Evolutionary conservation across 257 asterid species (phyloP).

Genomic region (Jacaranda mimosifolia): DNA sequence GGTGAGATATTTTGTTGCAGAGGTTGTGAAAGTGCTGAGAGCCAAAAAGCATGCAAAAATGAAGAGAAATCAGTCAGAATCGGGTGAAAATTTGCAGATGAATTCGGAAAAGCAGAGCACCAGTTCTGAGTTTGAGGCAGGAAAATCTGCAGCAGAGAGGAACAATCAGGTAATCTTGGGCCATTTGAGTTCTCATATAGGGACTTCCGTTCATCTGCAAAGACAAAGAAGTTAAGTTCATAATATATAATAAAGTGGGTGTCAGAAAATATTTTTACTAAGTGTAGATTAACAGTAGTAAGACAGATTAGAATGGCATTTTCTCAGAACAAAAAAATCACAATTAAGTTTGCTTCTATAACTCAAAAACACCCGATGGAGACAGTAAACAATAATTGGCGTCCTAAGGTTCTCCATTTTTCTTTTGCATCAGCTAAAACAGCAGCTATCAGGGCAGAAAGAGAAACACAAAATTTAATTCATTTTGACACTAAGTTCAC

Average conservation of each 20-base stretch:
- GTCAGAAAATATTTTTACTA: background rate
- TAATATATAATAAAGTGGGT: background rate
- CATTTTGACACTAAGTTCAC: background rate
- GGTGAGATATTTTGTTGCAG: constrained; percentile 48
- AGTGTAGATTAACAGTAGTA: background rate
- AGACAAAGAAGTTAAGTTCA: constrained; percentile 21
- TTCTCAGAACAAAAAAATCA: background rate
- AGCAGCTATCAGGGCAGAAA: too few species aligned
- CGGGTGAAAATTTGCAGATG: constrained; percentile 45
- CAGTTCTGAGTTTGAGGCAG: constrained; percentile 36
- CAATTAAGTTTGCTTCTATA: background rate
- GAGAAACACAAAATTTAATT: too few species aligned
- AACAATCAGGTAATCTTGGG: constrained; percentile 43
- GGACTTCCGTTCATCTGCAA: constrained; percentile 12
- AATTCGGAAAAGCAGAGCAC: constrained; percentile 45
- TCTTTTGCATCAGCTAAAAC: background rate
- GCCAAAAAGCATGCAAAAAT: constrained; percentile 79
- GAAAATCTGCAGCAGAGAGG: constrained; percentile 30
- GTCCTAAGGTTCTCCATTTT: background rate
- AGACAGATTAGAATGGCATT: background rate
- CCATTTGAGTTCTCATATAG: constrained; percentile 12
- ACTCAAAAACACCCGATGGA: background rate
- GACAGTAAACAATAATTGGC: too few species aligned
- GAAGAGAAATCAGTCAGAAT: constrained; percentile 55
- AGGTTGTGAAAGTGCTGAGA: constrained; percentile 85